Conservation (phyloP, 371 early-diverging fungal species). For the Mortierella sp. region DNA sequence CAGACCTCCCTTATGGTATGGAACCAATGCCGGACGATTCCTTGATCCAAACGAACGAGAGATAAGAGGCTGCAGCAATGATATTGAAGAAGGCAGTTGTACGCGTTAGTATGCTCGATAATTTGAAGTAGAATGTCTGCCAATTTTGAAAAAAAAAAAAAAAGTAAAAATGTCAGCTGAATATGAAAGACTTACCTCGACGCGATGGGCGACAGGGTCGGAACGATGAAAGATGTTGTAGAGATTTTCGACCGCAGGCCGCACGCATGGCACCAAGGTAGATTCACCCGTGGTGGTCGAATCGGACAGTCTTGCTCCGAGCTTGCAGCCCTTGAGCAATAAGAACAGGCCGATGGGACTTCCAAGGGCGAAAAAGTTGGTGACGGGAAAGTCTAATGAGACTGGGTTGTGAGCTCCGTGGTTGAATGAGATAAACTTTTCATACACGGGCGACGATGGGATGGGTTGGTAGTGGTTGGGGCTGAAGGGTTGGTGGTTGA, state of each 20-base stretch:
- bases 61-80: constrained; percentile 43
- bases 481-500: constrained; percentile 71
- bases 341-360: constrained; percentile 85
- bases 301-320: constrained; percentile 66
- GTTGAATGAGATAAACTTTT: constrained; percentile 43
- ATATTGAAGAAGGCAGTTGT: background rate
- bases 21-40: constrained; percentile 78
- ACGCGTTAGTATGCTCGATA: background rate
- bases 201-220: constrained; percentile 65
- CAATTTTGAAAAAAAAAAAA: too few species aligned
- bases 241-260: constrained; percentile 76
- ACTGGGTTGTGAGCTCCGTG: constrained; percentile 27
- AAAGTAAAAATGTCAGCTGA: background rate
- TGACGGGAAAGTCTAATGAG: constrained; percentile 63
- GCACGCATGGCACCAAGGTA: constrained; percentile 60
- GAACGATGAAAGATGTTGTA: constrained; percentile 88
- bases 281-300: constrained; percentile 49
- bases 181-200: constrained; percentile 28
- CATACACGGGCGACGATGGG: constrained; percentile 50
- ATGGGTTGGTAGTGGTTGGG: constrained; percentile 53
- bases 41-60: constrained; percentile 61
- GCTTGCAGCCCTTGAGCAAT: constrained; percentile 75
- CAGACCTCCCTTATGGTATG: constrained; percentile 88
- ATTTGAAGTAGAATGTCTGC: background rate
- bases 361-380: constrained; percentile 79